Percentiles rank a stretch among this genome's conserved stretches.
phyloP scores from a whole-genome alignment of 805 yeast species.

The Cyberlindnera japonica region DNA sequence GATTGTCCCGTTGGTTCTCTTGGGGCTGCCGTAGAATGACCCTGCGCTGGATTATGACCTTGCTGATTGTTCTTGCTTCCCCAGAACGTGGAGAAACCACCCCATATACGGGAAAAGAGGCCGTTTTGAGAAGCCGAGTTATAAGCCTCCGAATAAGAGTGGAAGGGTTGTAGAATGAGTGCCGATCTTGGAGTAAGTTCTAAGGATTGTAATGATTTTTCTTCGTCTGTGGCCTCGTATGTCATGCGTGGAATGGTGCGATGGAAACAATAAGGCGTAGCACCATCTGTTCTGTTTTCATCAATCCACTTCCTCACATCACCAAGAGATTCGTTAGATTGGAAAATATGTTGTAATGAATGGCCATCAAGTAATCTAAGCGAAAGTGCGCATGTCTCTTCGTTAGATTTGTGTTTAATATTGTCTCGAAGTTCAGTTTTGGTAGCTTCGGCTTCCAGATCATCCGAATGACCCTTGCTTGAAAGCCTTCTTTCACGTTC shows the following conservation, averaged over 20 bases:
- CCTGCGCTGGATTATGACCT: slow-evolving; percentile 5
- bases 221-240: slow-evolving; percentile 61
- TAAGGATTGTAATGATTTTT: slow-evolving; percentile 46
- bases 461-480: slow-evolving; percentile 24
- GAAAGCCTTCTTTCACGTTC: slow-evolving; percentile 22
- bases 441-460: slow-evolving; percentile 27
- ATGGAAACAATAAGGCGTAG: slow-evolving; percentile 43
- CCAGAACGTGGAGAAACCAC: slow-evolving; percentile 36
- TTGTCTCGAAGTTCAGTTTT: slow-evolving; percentile 23
- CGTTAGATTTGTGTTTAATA: slow-evolving; percentile 13
- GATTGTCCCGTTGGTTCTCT: neutral
- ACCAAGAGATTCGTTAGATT: slow-evolving; percentile 40
- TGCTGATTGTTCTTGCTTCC: neutral
- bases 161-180: slow-evolving; percentile 63
- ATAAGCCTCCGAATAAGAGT: slow-evolving; percentile 30
- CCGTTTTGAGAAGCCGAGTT: slow-evolving; percentile 23
- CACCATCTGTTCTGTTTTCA: slow-evolving; percentile 44
- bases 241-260: slow-evolving; percentile 57
- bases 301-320: slow-evolving; percentile 64
- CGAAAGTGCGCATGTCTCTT: slow-evolving; percentile 40
- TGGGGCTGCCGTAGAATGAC: neutral
- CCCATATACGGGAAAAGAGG: slow-evolving; percentile 30
- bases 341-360: slow-evolving; percentile 49
- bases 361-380: slow-evolving; percentile 67
- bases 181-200: slow-evolving; percentile 72